Evolutionary conservation across 2,329 filamentous ascomycete genomes (phyloP).

Genomic region (Fusarium sp.): DNA sequence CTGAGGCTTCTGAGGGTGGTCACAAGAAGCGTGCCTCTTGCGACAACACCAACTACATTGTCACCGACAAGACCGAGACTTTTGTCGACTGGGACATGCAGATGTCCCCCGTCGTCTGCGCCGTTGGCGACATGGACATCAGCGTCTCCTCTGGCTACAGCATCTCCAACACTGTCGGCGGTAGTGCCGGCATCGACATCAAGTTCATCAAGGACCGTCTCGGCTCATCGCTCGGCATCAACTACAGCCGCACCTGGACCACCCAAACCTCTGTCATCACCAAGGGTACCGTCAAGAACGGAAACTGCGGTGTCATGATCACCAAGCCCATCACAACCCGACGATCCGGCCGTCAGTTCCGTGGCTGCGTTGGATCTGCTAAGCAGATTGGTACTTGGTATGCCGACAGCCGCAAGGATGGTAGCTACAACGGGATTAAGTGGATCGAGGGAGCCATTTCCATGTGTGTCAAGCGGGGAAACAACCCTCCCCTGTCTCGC

Average conservation of each 20-base stretch:
- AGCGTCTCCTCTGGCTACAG: conserved; percentile 19
- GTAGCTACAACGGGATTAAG: conserved; percentile 15
- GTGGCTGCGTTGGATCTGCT: conserved; percentile 19
- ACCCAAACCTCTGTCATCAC: conserved; percentile 13
- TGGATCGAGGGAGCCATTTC: conserved; percentile 23
- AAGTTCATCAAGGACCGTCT: conserved; percentile 15
- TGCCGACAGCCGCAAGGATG: conserved; percentile 16
- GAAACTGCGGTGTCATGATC: conserved; percentile 24
- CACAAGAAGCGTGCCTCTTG: conserved; percentile 4
- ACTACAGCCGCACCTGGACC: conserved; percentile 24
- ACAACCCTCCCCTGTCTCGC: conserved; percentile 13
- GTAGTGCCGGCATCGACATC: conserved; percentile 4
- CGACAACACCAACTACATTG: conserved; percentile 7
- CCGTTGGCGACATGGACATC: conserved; percentile 16
- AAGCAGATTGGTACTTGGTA: conserved; percentile 15
- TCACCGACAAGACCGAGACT: conserved; percentile 19
- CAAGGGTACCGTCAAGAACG: conserved; percentile 19
- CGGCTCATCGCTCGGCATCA: conserved; percentile 1
- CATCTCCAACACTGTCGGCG: conserved; percentile 22
- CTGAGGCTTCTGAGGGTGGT: not conserved
- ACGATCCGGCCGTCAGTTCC: conserved; percentile 21
- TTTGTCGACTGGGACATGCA: conserved; percentile 28
- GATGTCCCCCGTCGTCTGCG: conserved; percentile 22
- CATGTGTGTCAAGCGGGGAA: conserved; percentile 19
- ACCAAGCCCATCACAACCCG: conserved; percentile 22